These are phyloP conservation scores for Chaetomiaceae sp. DNA, from an alignment of 2,329 filamentous ascomycete genomes.

Conservation along the genomic window DNA sequence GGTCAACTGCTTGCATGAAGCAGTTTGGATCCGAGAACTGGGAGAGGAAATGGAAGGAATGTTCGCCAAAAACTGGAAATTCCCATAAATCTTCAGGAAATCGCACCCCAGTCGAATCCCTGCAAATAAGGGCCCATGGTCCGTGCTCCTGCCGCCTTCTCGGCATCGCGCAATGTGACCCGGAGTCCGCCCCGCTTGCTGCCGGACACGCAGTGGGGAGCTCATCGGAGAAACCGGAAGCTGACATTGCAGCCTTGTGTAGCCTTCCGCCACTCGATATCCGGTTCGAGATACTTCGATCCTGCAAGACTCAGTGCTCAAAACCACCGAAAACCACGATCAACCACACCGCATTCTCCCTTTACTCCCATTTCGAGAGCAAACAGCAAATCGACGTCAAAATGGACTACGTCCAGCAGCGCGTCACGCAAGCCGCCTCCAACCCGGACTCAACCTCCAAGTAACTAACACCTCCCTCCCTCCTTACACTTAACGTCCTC, in stretches of 20 bases:
- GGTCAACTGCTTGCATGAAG: too few species aligned
- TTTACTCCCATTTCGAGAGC: too few species aligned
- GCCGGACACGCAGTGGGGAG: not conserved
- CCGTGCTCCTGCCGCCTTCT: not conserved
- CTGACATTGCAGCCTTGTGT: not conserved
- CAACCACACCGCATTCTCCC: too few species aligned
- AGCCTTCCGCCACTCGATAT: not conserved
- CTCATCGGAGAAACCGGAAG: not conserved
- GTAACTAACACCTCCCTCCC: slow-evolving; percentile 28
- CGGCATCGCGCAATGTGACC: too few species aligned
- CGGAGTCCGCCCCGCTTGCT: not conserved
- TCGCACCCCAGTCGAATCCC: not conserved
- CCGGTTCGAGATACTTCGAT: not conserved
- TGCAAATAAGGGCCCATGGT: not conserved
- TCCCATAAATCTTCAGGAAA: too few species aligned
- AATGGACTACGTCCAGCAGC: slow-evolving; percentile 57
- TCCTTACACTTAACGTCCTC: too few species aligned
- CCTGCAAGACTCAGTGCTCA: too few species aligned
- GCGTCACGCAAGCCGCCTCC: slow-evolving; percentile 50
- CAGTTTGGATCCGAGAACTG: too few species aligned
- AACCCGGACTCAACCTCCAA: slow-evolving; percentile 32
- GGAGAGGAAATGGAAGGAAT: too few species aligned
- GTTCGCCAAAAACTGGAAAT: too few species aligned
- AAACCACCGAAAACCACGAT: too few species aligned
- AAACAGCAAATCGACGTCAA: not conserved